Base-by-base conservation (phyloP, 1,139 yeast species). In the Yamadazyma trypodendri region DNA sequence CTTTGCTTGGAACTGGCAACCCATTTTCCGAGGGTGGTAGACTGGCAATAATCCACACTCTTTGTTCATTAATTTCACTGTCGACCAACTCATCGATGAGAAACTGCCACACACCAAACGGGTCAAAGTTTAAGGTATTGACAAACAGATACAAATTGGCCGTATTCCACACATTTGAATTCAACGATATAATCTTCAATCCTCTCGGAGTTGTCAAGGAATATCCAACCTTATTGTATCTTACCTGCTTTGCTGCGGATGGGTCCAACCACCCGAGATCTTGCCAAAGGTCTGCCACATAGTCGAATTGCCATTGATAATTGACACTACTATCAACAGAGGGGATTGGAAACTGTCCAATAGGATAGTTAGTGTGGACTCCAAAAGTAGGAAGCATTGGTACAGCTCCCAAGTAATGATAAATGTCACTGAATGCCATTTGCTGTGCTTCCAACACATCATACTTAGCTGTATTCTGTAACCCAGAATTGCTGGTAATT, bases 231-330 rank as follows among this genome's bases (percentile, higher is more conserved):
- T 56, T 58, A 27, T 51, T 51, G 32, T 60, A 57, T 33, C 63
- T 55, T 12, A 67, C 61, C 36, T 63, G 54, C 34, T 56, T 58
- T 4, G 65, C 52, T 32, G 58, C 55, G 17, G 55, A 49, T 28
- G 49, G 42, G 49, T 57, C 62, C 21, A 72, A 43, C 80, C 80
- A 75, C 8, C 61, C 70, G 39, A 60, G 57, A 20, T 55, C 49
- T 17, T 47, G 44, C 66, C 65, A 61, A 14, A 54, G 40, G 33
- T 59, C 61, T 7, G 62, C 55, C 40, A 60, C 41, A 23, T 53
- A 51, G 31, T 60, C 63, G 42, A 54, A 56, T 40, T 60, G 60
- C 61, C 63, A 58, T 42, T 59, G 61, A 40, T 44, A 50, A 12
- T 39, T 38, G 28, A 36, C 36, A 9, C 50, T 28, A 28, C 39